These are phyloP conservation scores for Gentiana dahurica DNA, from an alignment of 257 asterid species.

Conservation along the genomic window DNA sequence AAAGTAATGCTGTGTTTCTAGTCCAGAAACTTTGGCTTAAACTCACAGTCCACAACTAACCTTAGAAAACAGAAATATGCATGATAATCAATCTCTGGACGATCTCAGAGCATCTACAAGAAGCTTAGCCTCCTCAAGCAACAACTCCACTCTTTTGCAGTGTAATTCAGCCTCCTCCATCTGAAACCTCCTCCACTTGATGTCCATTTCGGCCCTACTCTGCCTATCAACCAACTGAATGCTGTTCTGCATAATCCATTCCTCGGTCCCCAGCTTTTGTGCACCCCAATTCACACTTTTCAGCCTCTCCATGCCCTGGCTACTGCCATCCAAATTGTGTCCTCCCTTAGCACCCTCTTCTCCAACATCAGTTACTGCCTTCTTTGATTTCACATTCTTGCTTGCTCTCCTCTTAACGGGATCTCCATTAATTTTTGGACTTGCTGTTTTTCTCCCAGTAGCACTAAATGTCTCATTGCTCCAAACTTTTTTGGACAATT, in stretches of 20 bases:
- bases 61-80: neutral
- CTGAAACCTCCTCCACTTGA: slow-evolving; percentile 27
- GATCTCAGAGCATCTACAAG: slow-evolving; percentile 23
- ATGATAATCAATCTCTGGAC: neutral
- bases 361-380: neutral
- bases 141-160: slow-evolving; percentile 23
- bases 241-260: slow-evolving; percentile 26
- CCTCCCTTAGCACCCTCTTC: neutral
- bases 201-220: slow-evolving; percentile 20
- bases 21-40: neutral
- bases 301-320: slow-evolving; percentile 8
- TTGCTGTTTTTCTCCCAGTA: slow-evolving; percentile 15
- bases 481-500: slow-evolving; percentile 42
- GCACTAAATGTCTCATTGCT: slow-evolving; percentile 15
- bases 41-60: neutral
- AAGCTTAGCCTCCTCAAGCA: slow-evolving; percentile 20
- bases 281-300: slow-evolving; percentile 3
- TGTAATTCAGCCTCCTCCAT: slow-evolving; percentile 21
- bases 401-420: slow-evolving; percentile 15
- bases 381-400: neutral
- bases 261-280: slow-evolving; percentile 15
- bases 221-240: slow-evolving; percentile 18
- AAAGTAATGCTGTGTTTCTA: neutral
- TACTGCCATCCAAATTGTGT: neutral
- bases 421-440: slow-evolving; percentile 20